phyloP scores from a whole-genome alignment of 305 asterid species.

The Solanum hybrid region DNA sequence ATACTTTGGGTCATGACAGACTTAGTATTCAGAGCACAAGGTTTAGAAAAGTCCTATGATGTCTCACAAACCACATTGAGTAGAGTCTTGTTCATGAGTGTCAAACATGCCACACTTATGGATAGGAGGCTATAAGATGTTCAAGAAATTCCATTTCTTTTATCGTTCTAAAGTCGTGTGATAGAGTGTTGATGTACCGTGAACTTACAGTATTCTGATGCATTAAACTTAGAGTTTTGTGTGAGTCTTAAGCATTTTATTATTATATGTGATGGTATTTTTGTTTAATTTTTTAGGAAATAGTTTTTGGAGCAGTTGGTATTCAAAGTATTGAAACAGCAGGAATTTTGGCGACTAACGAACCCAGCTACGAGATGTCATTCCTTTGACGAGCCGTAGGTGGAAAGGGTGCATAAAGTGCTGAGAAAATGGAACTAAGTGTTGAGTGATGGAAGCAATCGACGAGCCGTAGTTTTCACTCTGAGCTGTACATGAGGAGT shows the following conservation, averaged over 20 bases:
- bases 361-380: neutral
- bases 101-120: neutral
- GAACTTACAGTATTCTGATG: neutral
- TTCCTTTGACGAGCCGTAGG: neutral
- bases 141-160: neutral
- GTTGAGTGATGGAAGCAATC: neutral
- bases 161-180: neutral
- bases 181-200: neutral
- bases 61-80: neutral
- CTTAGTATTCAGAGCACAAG: neutral
- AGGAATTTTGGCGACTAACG: neutral
- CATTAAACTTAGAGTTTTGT: too few species aligned
- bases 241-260: neutral
- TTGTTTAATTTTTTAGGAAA: neutral
- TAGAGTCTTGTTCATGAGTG: neutral
- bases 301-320: neutral
- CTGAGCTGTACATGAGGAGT: neutral
- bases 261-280: neutral
- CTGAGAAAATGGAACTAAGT: neutral
- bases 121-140: neutral
- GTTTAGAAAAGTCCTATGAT: neutral
- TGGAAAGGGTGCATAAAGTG: neutral
- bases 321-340: neutral
- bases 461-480: neutral
- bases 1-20: neutral